These are phyloP conservation scores for Fomitopsis palustris DNA, from an alignment of 1,284 basidiomycete species.

Conservation along the genomic window DNA sequence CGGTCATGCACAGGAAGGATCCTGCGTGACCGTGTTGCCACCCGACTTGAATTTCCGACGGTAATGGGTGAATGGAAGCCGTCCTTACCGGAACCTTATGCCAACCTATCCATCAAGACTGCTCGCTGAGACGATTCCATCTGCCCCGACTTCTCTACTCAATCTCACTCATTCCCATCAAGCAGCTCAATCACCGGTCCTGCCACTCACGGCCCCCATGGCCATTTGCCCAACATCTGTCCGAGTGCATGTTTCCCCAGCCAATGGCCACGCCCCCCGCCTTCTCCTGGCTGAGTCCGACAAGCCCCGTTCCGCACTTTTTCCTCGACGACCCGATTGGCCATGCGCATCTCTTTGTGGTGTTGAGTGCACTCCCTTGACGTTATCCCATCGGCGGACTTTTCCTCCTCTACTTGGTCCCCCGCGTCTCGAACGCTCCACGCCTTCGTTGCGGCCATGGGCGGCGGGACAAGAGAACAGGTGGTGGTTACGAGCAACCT, in stretches of 20 bases:
- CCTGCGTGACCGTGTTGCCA: slow-evolving; percentile 8
- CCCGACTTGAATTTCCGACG: slow-evolving; percentile 22
- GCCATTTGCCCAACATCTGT: slow-evolving; percentile 10
- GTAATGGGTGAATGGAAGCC: slow-evolving; percentile 9
- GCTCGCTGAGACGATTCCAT: slow-evolving; percentile 27
- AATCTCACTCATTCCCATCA: slow-evolving; percentile 12
- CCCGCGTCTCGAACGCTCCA: slow-evolving; percentile 9
- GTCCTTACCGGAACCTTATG: slow-evolving; percentile 8
- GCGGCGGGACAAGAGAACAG: background rate
- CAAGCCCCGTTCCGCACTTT: slow-evolving; percentile 27
- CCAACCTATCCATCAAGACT: slow-evolving; percentile 27
- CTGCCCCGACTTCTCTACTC: slow-evolving; percentile 19
- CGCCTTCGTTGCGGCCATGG: background rate
- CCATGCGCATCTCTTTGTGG: slow-evolving; percentile 6
- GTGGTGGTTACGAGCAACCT: background rate
- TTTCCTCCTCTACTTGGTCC: slow-evolving; percentile 2
- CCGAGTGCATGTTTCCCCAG: slow-evolving; percentile 16
- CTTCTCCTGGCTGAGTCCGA: slow-evolving; percentile 18
- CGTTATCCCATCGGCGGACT: slow-evolving; percentile 21
- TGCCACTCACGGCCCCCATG: slow-evolving; percentile 15
- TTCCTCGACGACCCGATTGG: slow-evolving; percentile 27
- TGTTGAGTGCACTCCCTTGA: slow-evolving; percentile 12
- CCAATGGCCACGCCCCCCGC: slow-evolving; percentile 15
- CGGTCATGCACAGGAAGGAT: slow-evolving; percentile 6
- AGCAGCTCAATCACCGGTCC: slow-evolving; percentile 12